Percentiles rank a stretch among this genome's conserved stretches.
Evolutionary conservation across 192 early-diverging fungal genomes (phyloP).

Genomic region (Gonapodya sp.): DNA sequence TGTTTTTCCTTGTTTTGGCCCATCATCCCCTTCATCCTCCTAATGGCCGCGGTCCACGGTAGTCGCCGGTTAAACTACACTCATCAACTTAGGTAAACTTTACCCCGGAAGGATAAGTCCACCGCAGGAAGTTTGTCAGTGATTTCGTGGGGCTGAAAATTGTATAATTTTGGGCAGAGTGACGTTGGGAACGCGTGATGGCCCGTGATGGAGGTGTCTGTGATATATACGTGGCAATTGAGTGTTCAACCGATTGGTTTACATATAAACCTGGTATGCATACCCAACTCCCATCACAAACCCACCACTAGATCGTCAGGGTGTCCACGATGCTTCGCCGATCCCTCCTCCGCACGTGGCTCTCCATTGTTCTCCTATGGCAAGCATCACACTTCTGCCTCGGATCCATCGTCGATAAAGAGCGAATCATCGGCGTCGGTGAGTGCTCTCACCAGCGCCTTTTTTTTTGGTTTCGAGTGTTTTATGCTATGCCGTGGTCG

Average conservation of each 20-base stretch:
- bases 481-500: neutral
- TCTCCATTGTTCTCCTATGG: neutral
- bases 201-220: neutral
- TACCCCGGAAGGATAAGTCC: too few species aligned
- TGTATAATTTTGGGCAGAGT: too few species aligned
- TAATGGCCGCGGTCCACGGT: too few species aligned
- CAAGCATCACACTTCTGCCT: neutral
- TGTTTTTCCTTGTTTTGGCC: slow-evolving; percentile 4
- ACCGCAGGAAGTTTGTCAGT: too few species aligned
- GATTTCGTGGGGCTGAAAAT: too few species aligned
- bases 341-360: neutral
- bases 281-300: neutral
- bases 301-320: neutral
- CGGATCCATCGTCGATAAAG: neutral
- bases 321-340: neutral
- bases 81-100: too few species aligned
- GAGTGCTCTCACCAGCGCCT: neutral
- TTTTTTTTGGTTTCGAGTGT: neutral
- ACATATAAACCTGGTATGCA: neutral
- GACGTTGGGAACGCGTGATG: neutral
- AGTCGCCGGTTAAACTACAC: too few species aligned
- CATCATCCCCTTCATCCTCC: neutral
- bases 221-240: neutral
- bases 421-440: slow-evolving; percentile 1
- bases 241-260: neutral